Base-by-base conservation (phyloP, 2,329 filamentous ascomycete species). In the Grosmannia clavigera region DNA sequence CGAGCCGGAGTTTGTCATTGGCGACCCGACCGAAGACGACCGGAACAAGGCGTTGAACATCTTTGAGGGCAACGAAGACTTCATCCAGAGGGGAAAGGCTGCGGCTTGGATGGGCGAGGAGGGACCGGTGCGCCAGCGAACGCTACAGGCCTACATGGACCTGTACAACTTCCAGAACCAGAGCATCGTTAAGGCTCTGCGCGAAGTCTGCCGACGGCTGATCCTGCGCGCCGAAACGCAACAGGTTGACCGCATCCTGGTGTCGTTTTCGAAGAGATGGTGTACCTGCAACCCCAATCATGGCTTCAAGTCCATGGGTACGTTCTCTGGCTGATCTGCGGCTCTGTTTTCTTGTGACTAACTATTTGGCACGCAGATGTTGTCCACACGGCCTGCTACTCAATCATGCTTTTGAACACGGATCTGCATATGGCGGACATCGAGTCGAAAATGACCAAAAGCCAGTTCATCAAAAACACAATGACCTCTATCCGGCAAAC, bases 331-430 rank as follows among this genome's bases (percentile, higher is more conserved):
- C 31, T 7, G 31, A 7, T 31, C 31, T 31, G 5, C 31, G 31
- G 4, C 31, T 31, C 7, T 19, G 25, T 35, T 9, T 35, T 35
- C 33, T 35, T 35, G 33, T 9, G 3, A 19, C 48, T 46, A 19
- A 33, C 38, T 62, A 54, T 2, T 6, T 35, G 50, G 25, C 43
- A 38, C 25, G 66, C 68, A 88, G 92, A 97, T 75, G 88, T 97
- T 55, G 92, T 99, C 22, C 92, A 99, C 71, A 96, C 92, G 29
- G 95, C 97, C 64, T 95, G 90, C 74, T 99, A 97, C 72, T 96
- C 94, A 1, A 84, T 99, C 64, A 86, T 99, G 69, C 80, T 99
- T 12, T 80, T 99, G 64, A 99, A 99, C 68, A 99, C 94, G 40
- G 94, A 99, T 75, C 78, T 99, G 60, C 92, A 99, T 68, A 73